These are phyloP conservation scores for Fistulinella cinereoalba DNA, from an alignment of 1,284 basidiomycete genomes.

Conservation along the genomic window DNA sequence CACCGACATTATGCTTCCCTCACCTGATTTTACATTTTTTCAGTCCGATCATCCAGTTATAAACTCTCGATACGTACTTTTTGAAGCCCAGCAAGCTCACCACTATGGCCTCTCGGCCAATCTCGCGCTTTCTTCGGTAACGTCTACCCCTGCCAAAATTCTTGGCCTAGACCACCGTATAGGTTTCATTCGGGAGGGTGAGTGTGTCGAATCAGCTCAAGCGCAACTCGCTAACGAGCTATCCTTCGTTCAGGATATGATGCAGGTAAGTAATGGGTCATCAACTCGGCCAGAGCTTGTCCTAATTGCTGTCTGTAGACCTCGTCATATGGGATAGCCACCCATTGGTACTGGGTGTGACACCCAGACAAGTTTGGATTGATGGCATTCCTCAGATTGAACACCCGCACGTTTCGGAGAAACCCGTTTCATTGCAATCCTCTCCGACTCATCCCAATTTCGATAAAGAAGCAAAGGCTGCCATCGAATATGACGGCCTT, in stretches of 20 bases:
- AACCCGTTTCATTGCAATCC: slow-evolving; percentile 47
- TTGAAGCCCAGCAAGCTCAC: slow-evolving; percentile 87
- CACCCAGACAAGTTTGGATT: slow-evolving; percentile 72
- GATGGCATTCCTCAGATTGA: slow-evolving; percentile 65
- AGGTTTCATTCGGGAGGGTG: slow-evolving; percentile 67
- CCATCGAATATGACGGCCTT: slow-evolving; percentile 63
- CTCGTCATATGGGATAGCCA: slow-evolving; percentile 73
- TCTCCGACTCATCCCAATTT: slow-evolving; percentile 59
- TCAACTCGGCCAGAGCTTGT: background rate
- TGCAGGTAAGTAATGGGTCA: slow-evolving; percentile 36
- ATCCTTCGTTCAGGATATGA: slow-evolving; percentile 40
- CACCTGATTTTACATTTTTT: slow-evolving; percentile 2
- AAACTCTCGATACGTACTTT: slow-evolving; percentile 76
- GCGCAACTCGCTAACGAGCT: slow-evolving; percentile 20
- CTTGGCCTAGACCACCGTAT: slow-evolving; percentile 82
- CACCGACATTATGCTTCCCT: slow-evolving; percentile 1
- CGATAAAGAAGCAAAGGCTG: slow-evolving; percentile 49
- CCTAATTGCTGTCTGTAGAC: slow-evolving; percentile 32
- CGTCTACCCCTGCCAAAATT: slow-evolving; percentile 71
- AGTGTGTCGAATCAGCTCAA: slow-evolving; percentile 20
- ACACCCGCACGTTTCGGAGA: slow-evolving; percentile 41
- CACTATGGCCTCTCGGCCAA: slow-evolving; percentile 65
- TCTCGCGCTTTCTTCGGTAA: slow-evolving; percentile 71
- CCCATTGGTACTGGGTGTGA: slow-evolving; percentile 71
- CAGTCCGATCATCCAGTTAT: slow-evolving; percentile 74